Evolutionary conservation across 2,329 filamentous ascomycete species (phyloP), one percentile per base, ranked within the genome.

Genomic region (Fusarium armeniacum): DNA sequence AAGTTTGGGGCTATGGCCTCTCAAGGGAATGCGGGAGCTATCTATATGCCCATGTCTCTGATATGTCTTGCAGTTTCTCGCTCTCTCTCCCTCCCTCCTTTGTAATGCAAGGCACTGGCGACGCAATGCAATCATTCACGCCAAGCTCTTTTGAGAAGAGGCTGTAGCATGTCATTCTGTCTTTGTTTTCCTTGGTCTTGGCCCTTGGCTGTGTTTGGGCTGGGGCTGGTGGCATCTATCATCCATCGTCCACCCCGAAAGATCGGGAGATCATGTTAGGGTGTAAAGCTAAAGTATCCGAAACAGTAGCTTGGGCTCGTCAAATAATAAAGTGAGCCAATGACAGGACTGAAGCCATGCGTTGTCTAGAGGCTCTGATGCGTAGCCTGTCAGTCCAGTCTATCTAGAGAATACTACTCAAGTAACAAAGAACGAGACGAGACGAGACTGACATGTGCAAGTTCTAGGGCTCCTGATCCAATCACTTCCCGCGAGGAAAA

Each of bases 41-140:
- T 73, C 62, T 75, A 75, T 75, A 73, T 63, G 59, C 66, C 62
- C 59, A 72, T 66, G 65, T 71, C 67, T 70, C 62, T 60, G 38
- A 62, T 66, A 66, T 56, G 32, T 55, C 32, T 56, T 28, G 64
- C 43, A 53, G 43, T 47, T 36, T 43, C 32, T 26, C 24, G n/a
- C n/a, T 26, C 24, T 26, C 24, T 18, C 56, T 32, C 33, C 28
- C 41, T 43, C 43, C 43, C 26, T 35, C 36, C 49, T 52, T 52
- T 30, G 35, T 30, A 52, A 52, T 52, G 49, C 33, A 41, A 41
- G 24, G 35, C 49, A 30, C 35, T 52, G 12, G 32, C 24, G 41
- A 41, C 15, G 33, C 49, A 52, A 41, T 11, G 49, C 24, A 41
- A 40, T 30, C 38, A 20, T 13, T n/a, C 22, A 54, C 32, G 46